These are phyloP conservation scores for Stephanodiscus triporus DNA, from an alignment of 108 stramenopile genomes.

Conservation along the genomic window DNA sequence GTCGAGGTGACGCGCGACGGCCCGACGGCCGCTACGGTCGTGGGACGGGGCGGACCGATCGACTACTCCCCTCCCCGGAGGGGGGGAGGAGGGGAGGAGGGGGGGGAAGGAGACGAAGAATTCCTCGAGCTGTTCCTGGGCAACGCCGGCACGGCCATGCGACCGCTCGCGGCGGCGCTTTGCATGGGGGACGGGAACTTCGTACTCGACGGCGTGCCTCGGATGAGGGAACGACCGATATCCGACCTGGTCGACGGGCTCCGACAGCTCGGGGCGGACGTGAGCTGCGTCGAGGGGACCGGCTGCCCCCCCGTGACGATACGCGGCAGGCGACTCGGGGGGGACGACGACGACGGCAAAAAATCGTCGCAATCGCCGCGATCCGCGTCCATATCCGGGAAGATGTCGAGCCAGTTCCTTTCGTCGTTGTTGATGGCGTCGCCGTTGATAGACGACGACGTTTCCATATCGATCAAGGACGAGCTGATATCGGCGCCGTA, in stretches of 20 bases:
- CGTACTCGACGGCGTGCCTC: slow-evolving; percentile 92
- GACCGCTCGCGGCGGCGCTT: slow-evolving; percentile 92
- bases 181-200: slow-evolving; percentile 91
- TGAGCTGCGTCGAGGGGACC: slow-evolving; percentile 81
- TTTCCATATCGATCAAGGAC: slow-evolving; percentile 91
- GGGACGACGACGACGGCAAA: slow-evolving; percentile 46
- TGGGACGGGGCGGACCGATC: slow-evolving; percentile 87
- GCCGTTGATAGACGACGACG: slow-evolving; percentile 80
- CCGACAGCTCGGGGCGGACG: slow-evolving; percentile 93
- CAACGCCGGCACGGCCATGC: slow-evolving; percentile 96
- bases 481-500: slow-evolving; percentile 96
- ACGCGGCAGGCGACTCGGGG: slow-evolving; percentile 66
- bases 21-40: slow-evolving; percentile 70
- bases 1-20: slow-evolving; percentile 77
- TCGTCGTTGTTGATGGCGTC: slow-evolving; percentile 95
- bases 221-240: slow-evolving; percentile 98
- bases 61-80: slow-evolving; percentile 63
- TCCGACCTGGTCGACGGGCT: slow-evolving; percentile 92
- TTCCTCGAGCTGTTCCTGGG: slow-evolving; percentile 88
- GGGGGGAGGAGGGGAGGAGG: no score
- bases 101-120: no score
- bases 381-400: slow-evolving; percentile 87
- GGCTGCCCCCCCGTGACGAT: slow-evolving; percentile 96
- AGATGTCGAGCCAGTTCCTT: slow-evolving; percentile 97
- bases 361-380: no score